Conservation (phyloP, 129 eudicot genomes). For the Kitagawia praeruptora region DNA sequence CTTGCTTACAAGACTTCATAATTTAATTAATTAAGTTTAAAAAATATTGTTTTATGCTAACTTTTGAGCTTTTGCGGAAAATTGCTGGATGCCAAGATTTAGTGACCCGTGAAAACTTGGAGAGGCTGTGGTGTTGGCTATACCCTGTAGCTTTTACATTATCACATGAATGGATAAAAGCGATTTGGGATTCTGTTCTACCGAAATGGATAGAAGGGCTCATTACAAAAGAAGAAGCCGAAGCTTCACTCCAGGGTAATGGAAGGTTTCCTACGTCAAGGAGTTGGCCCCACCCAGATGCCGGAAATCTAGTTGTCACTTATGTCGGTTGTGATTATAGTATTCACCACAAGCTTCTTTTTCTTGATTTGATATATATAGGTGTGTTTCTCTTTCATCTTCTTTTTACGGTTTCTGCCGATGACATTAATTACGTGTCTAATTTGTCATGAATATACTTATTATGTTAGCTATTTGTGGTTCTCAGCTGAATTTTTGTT, state of each 20-base stretch:
- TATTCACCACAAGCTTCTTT: slow-evolving; percentile 68
- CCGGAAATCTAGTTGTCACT: slow-evolving; percentile 75
- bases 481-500: not conserved
- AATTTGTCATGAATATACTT: not conserved
- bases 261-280: slow-evolving; percentile 83
- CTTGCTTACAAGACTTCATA: not conserved
- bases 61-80: slow-evolving; percentile 54
- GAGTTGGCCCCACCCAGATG: slow-evolving; percentile 99
- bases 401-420: not conserved
- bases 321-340: slow-evolving; percentile 67
- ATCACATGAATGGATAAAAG: slow-evolving; percentile 51
- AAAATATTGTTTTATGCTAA: not conserved
- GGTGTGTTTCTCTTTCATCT: slow-evolving; percentile 26
- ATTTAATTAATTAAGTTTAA: not conserved
- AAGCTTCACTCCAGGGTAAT: slow-evolving; percentile 55
- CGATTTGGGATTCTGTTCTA: slow-evolving; percentile 52
- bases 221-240: slow-evolving; percentile 92
- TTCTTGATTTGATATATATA: slow-evolving; percentile 50
- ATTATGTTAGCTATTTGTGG: not conserved
- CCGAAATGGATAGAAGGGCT: slow-evolving; percentile 87
- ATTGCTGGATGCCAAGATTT: slow-evolving; percentile 64
- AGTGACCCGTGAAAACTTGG: slow-evolving; percentile 66
- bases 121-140: slow-evolving; percentile 87
- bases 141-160: slow-evolving; percentile 80
- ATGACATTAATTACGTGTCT: not conserved